Evolutionary conservation across 2,329 filamentous ascomycete species (phyloP).

Genomic region (Leptoxyphium fumago): DNA sequence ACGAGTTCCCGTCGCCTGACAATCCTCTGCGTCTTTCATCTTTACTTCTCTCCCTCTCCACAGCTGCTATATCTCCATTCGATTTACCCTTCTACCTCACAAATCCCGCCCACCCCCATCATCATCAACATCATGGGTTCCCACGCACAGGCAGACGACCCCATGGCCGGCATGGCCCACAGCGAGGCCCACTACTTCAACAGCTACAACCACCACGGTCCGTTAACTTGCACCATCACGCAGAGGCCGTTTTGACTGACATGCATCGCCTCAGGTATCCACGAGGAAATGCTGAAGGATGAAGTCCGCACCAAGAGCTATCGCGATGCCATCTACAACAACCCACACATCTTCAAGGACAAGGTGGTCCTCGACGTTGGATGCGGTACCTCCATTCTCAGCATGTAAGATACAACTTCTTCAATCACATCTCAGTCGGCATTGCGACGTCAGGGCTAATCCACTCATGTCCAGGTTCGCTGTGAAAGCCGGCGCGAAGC

Average conservation of each 20-base stretch:
- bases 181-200: conserved; percentile 99
- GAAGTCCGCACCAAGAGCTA: conserved; percentile 94
- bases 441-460: too few species aligned
- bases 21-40: too few species aligned
- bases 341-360: conserved; percentile 84
- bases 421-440: conserved; percentile 3
- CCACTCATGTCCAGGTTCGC: conserved; percentile 57
- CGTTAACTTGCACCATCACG: conserved; percentile 18
- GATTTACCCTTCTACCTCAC: too few species aligned
- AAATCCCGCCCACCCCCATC: too few species aligned
- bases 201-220: conserved; percentile 98
- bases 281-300: conserved; percentile 99
- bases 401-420: conserved; percentile 55
- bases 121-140: not conserved
- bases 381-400: conserved; percentile 93
- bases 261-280: conserved; percentile 53
- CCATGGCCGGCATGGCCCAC: conserved; percentile 62
- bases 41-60: too few species aligned
- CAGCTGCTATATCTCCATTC: too few species aligned
- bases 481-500: conserved; percentile 87
- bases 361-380: conserved; percentile 93
- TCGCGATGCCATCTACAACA: conserved; percentile 94
- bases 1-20: too few species aligned
- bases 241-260: conserved; percentile 14
- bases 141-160: conserved; percentile 7